Evolutionary conservation across 2,329 filamentous ascomycete species (phyloP), one percentile per base, ranked within the genome.

Genomic region (Monilinia polystroma): DNA sequence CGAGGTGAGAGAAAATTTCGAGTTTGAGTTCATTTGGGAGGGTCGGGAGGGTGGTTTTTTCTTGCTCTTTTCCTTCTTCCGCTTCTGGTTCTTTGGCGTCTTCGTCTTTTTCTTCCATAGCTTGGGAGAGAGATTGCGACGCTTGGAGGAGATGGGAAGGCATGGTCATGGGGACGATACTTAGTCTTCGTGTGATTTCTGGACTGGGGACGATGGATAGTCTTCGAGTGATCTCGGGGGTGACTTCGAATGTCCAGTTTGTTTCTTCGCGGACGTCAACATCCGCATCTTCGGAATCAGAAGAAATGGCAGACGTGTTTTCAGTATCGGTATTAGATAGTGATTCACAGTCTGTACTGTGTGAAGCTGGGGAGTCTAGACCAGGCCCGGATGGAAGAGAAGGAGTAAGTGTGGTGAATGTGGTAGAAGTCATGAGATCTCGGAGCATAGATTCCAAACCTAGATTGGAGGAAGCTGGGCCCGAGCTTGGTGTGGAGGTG

Each of bases 11-110:
- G 72, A 87, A 86, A 69, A 89, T 80, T 68, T 81, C 78, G 69
- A 83, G 86, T 75, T 87, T 85, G 14, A 89, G 78, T 76, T 89
- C 86, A 0, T 81, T 76, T 18, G 86, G 86, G 2, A 89, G 80
- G 51, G 49, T 29, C 68, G 71, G 35, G 70, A 67, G 52, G 58
- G 59, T 43, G 68, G 69, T 38, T 60, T 38, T 60, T 29, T 60
- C 58, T 35, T 38, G 2, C 26, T 73, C 64, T 26, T 72, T 73
- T 55, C 68, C 67, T 12, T 70, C 11, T 41, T 41, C 38, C 8
- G 10, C 38, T 41, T 41, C 11, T 11, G 38, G 3, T n/a, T 59
- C 43, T 59, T 23, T 5, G 72, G 64, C 7, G 68, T 68, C 20
- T 63, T 66, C 8, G 5, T 70, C 68, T 38, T 73, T 65, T n/a